Conservation (phyloP, 495 filamentous ascomycete species). For the Penicillium manginii region DNA sequence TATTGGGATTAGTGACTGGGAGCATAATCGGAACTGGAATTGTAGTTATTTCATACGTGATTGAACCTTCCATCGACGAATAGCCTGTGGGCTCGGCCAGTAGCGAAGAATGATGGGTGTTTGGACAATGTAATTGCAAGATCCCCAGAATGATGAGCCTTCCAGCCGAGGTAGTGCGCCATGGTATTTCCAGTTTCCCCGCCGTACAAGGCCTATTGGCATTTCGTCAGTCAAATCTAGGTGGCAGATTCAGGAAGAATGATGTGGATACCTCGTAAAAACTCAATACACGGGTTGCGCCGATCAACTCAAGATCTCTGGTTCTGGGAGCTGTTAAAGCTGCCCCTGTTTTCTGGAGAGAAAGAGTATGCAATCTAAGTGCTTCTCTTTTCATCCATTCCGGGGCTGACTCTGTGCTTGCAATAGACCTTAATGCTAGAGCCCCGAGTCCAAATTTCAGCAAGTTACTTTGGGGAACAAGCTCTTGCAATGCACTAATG, state of each 20-base stretch:
- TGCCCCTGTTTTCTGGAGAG: conserved; percentile 8
- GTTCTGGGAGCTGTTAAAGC: neutral
- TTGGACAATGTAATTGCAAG: conserved; percentile 13
- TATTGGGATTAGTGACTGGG: too few relatives aligned
- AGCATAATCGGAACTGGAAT: neutral
- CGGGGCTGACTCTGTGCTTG: neutral
- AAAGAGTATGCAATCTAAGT: conserved; percentile 4
- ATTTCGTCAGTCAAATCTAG: conserved; percentile 2
- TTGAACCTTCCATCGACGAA: conserved; percentile 12
- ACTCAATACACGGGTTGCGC: conserved; percentile 12
- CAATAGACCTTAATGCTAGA: conserved; percentile 6
- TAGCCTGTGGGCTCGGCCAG: conserved; percentile 11
- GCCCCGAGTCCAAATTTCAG: conserved; percentile 10
- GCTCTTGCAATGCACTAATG: conserved; percentile 7
- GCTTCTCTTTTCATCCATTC: conserved; percentile 10
- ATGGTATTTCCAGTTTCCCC: conserved; percentile 1
- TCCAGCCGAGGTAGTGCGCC: conserved; percentile 7
- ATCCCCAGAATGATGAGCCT: conserved; percentile 11
- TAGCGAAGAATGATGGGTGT: conserved; percentile 4
- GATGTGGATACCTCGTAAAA: conserved; percentile 13
- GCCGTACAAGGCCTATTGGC: conserved; percentile 12
- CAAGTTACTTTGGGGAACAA: conserved; percentile 9
- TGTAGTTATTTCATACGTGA: neutral
- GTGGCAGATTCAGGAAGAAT: neutral
- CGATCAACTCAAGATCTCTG: conserved; percentile 4